Percentiles rank a stretch among this genome's conserved stretches.
These are phyloP conservation scores for Cladosporium sp. DNA, from an alignment of 2,329 filamentous ascomycete genomes.

Conservation along the genomic window DNA sequence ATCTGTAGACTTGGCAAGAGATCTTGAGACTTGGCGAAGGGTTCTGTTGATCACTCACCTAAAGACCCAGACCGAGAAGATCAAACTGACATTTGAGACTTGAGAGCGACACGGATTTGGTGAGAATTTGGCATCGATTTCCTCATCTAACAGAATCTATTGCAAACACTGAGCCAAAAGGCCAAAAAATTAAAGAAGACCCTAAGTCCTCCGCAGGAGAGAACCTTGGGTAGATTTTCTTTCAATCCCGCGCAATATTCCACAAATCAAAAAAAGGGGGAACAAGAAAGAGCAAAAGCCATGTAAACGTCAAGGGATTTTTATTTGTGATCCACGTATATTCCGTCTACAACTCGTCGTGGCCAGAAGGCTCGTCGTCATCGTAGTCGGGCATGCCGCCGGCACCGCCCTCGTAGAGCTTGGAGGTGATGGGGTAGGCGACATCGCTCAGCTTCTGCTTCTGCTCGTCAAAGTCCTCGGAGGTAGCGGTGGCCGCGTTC, in stretches of 20 bases:
- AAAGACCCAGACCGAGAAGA: too few relatives aligned
- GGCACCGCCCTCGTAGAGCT: conserved; percentile 67
- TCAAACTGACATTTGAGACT: too few relatives aligned
- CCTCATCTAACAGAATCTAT: conserved; percentile 5
- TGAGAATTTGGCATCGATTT: not conserved
- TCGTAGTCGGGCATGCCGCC: conserved; percentile 58
- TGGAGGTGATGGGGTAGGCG: conserved; percentile 98
- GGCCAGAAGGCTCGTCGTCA: conserved; percentile 56
- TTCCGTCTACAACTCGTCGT: conserved; percentile 45
- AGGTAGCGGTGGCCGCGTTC: conserved; percentile 76
- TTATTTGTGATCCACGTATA: not conserved
- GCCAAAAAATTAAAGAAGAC: not conserved
- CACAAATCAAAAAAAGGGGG: not conserved
- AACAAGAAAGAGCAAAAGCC: not conserved
- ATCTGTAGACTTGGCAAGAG: not conserved
- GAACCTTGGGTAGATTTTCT: not conserved
- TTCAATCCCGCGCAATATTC: conserved; percentile 4
- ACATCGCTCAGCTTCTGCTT: conserved; percentile 98
- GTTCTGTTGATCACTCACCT: too few relatives aligned
- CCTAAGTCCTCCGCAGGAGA: not conserved
- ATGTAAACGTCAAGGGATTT: not conserved
- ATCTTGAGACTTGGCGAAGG: not conserved
- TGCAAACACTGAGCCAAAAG: conserved; percentile 3
- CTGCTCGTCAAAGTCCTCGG: conserved; percentile 98
- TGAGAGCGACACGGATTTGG: not conserved